Evolutionary conservation across 352 stramenopile species (phyloP), one percentile per base, ranked within the genome.

Genomic region (Globisporangium solare): DNA sequence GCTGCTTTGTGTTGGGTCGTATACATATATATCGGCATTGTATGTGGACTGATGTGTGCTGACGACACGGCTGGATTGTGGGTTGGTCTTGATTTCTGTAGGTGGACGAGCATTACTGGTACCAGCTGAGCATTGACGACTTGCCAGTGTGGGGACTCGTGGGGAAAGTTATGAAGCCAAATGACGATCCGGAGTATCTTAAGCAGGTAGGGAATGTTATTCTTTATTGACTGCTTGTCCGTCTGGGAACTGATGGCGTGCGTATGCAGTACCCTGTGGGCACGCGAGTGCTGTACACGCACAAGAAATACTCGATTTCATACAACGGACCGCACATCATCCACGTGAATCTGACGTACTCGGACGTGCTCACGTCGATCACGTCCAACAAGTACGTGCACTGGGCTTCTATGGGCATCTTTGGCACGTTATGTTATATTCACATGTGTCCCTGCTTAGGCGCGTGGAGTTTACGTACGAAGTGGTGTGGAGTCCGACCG

Each of bases 81-180:
- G 8, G 17, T 46, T 13, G 42, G 6, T 18, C 6, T 42, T 32
- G 45, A 3, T n/a, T 22, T 15, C 7, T 18, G 31, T 32, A 82
- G 73, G 73, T 98, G 47, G 83, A 96, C 53, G 92, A 99, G 55
- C 92, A 98, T 71, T 99, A 99, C 68, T 99, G 97, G 88, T 99
- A 99, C 74, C 95, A 99, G 76, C 93, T 99, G 84, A 99, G 98
- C 65, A 74, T 99, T 20, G 97, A 99, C 57, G 96, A 99, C 64
- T 74, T 99, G 52, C 97, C 97, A 11, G 81, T 99, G 20, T 99
- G 97, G 96, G 96, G 96, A 11, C 97, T 99, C 64, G 97, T 99
- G 22, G 97, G 97, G 24, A 97, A 99, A 73, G 89, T 98, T 51
- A 87, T 98, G 68, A 94, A 91, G 52, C 79, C 81, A 13, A 86